Conservation (phyloP, 176 grass and related monocot genomes). For the Oryza australiensis region DNA sequence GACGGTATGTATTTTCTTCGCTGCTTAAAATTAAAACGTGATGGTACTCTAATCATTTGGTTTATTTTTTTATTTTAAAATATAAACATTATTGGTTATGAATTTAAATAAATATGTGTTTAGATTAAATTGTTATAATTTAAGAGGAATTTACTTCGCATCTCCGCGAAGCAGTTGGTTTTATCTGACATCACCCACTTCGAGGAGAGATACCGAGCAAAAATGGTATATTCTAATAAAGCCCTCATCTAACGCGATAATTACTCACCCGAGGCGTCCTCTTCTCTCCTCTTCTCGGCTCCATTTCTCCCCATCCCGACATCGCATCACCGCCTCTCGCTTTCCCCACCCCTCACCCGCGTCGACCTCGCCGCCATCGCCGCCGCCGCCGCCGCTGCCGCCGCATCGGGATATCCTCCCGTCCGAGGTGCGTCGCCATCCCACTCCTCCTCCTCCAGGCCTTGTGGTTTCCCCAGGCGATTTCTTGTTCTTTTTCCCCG, state of each 20-base stretch:
- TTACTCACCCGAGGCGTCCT: background rate
- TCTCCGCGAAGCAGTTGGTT: too few relatives aligned
- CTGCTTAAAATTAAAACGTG: too few relatives aligned
- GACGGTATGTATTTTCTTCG: too few relatives aligned
- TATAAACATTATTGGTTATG: too few relatives aligned
- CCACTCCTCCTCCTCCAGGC: background rate
- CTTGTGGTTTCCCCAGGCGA: background rate
- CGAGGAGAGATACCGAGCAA: background rate
- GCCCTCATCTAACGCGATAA: background rate
- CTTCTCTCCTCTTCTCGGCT: background rate
- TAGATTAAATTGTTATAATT: too few relatives aligned
- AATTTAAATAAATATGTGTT: too few relatives aligned
- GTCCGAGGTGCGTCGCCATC: background rate
- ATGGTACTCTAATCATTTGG: too few relatives aligned
- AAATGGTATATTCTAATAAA: background rate
- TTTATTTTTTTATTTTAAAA: too few relatives aligned
- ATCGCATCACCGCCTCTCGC: slow-evolving; percentile 45
- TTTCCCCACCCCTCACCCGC: slow-evolving; percentile 23
- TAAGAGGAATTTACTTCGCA: too few relatives aligned
- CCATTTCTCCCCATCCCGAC: slow-evolving; percentile 44
- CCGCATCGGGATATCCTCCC: slow-evolving; percentile 24
- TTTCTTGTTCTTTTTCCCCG: background rate
- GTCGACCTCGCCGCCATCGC: slow-evolving; percentile 22
- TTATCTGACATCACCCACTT: background rate
- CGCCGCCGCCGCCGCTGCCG: background rate